These are phyloP conservation scores for Ilyonectria mors-panacis DNA, from an alignment of 2,329 filamentous ascomycete genomes.

Conservation along the genomic window DNA sequence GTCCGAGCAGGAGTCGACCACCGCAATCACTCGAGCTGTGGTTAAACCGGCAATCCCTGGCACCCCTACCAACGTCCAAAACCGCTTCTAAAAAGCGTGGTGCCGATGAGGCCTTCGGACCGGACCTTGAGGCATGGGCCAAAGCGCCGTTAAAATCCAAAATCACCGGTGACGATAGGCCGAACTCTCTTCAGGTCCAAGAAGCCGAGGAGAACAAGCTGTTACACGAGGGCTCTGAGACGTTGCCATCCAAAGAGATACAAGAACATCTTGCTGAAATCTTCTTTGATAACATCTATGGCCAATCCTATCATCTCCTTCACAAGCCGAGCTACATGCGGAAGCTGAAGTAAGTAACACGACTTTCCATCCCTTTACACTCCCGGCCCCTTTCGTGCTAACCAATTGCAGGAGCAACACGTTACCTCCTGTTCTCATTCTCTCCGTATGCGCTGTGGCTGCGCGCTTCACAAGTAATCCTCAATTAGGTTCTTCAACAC, in stretches of 20 bases:
- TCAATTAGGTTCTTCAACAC: constrained; percentile 80
- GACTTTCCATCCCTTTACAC: too few species aligned
- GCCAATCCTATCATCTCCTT: constrained; percentile 92
- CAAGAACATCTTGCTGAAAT: constrained; percentile 95
- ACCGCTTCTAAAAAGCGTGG: constrained; percentile 81
- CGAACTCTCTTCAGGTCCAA: constrained; percentile 70
- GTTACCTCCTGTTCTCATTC: constrained; percentile 88
- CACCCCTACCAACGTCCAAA: constrained; percentile 59
- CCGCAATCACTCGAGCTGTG: constrained; percentile 81
- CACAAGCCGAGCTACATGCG: constrained; percentile 99
- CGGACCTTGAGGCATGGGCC: constrained; percentile 87
- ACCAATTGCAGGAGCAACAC: constrained; percentile 61
- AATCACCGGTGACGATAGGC: constrained; percentile 58
- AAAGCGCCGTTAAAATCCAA: constrained; percentile 69
- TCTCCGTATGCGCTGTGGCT: constrained; percentile 97
- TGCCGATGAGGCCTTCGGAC: constrained; percentile 89
- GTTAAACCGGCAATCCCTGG: constrained; percentile 84
- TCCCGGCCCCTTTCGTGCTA: constrained; percentile 10
- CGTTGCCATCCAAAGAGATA: constrained; percentile 86
- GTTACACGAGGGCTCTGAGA: constrained; percentile 85
- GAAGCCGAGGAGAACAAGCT: constrained; percentile 83
- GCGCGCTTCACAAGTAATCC: constrained; percentile 95
- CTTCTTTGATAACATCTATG: constrained; percentile 96
- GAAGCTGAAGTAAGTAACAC: constrained; percentile 74
- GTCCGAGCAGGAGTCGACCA: constrained; percentile 78